Base-by-base conservation (phyloP, 2,329 filamentous ascomycete species). In the Dactylellina drechsleri region DNA sequence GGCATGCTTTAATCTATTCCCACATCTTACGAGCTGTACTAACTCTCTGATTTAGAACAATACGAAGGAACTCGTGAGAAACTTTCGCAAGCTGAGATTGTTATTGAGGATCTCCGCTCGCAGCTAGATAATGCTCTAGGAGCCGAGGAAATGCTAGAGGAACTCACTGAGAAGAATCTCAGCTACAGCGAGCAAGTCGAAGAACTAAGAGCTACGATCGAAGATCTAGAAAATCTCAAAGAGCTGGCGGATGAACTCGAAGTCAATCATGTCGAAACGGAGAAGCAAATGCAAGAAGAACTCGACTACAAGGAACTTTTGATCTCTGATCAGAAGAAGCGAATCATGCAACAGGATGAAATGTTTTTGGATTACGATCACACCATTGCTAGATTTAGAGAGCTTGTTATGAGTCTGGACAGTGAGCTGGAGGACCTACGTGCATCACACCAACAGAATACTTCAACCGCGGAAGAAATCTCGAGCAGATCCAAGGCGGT, bases 221-320 rank as follows among this genome's bases (percentile, higher is more conserved):
- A 93, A 76, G 94, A 98, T 77, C 86, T 98, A 10, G 92, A 97
- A 81, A 92, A 88, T 74, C 84, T 98, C 62, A 93, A 93, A 81
- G 94, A 99, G 80, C 89, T 98, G 78, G 96, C 92, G 79, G 93
- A 98, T 79, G 95, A 99, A 82, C 88, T 99, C 2, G 93, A 97
- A 81, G 87, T 92, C 79, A 97, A 97, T 80, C 93, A 97, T 80
- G 88, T 95, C 2, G 93, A 97, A 80, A 92, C 93, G 41, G 92
- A 96, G 81, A 96, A 94, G 81, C 93, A 98, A 81, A 87, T 99
- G 82, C 93, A 97, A 81, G 91, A 96, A 79, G 93, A 97, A 79
- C 87, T 98, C 66, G 93, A 97, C 80, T 91, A 92, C 83, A 92
- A 91, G 81, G 93, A 97, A 77, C 87, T 86, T 65, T 84, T 97